Percentiles rank a stretch among this genome's conserved stretches.
phyloP scores from a whole-genome alignment of 208 protist genomes.

The Acanthamoeba rhysodes region DNA sequence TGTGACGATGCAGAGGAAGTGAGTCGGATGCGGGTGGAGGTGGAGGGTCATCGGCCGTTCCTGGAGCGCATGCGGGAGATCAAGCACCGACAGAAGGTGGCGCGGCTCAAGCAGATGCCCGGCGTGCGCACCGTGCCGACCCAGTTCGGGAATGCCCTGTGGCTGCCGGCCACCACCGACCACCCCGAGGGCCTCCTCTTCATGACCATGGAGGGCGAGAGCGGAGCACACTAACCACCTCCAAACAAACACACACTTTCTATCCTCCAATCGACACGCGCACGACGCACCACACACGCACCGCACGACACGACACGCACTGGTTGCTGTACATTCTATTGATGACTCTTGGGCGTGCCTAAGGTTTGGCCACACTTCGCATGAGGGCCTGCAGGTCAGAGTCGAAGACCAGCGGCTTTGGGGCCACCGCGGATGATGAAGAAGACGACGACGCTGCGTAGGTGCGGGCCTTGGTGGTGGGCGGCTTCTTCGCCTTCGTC shows the following conservation, averaged over 20 bases:
- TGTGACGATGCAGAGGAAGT: not conserved
- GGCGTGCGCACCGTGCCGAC: constrained; percentile 11
- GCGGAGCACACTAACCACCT: not conserved
- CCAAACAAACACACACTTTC: no score
- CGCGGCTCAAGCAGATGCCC: not conserved
- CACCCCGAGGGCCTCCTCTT: constrained; percentile 21
- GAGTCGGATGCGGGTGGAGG: constrained; percentile 8
- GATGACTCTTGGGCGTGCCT: no score
- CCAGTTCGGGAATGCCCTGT: constrained; percentile 2
- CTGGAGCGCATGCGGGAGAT: not conserved
- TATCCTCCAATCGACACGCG: no score
- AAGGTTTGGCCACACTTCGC: constrained; percentile 34
- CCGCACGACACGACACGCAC: no score
- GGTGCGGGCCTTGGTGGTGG: not conserved
- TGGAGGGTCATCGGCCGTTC: constrained; percentile 19
- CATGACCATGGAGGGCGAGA: not conserved
- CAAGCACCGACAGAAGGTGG: not conserved
- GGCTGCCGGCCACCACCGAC: not conserved
- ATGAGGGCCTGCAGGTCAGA: constrained; percentile 19
- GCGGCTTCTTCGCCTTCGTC: not conserved
- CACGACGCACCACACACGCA: no score
- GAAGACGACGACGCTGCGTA: not conserved
- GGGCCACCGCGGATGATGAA: not conserved
- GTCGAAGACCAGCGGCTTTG: not conserved
- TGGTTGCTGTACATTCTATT: not conserved